phyloP scores from a whole-genome alignment of 169 alveolate species.

The Plasmodium adleri region DNA sequence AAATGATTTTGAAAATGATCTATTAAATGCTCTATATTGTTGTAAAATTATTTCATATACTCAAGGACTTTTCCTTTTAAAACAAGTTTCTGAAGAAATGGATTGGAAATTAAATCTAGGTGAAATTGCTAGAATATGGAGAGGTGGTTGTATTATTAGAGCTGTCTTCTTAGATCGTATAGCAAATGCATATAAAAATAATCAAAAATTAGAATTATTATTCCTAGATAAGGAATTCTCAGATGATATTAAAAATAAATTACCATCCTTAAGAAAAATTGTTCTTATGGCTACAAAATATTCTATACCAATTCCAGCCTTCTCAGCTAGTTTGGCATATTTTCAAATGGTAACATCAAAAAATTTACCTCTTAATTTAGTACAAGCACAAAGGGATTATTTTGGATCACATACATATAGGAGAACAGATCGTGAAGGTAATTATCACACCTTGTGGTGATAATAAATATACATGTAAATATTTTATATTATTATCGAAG shows the following conservation, averaged over 20 bases:
- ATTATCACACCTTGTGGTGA: slow-evolving; percentile 82
- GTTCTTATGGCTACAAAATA: slow-evolving; percentile 78
- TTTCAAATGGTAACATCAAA: slow-evolving; percentile 80
- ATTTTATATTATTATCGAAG: background rate
- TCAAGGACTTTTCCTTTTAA: slow-evolving; percentile 87
- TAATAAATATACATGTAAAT: background rate
- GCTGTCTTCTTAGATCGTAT: slow-evolving; percentile 83
- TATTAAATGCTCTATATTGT: slow-evolving; percentile 79
- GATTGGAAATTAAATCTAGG: slow-evolving; percentile 84
- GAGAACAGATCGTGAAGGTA: slow-evolving; percentile 83
- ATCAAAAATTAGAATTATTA: slow-evolving; percentile 59
- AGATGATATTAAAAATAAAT: slow-evolving; percentile 59
- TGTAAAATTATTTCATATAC: slow-evolving; percentile 86
- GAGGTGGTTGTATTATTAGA: slow-evolving; percentile 90
- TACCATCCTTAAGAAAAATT: slow-evolving; percentile 82
- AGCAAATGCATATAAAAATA: slow-evolving; percentile 75
- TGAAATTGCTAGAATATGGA: slow-evolving; percentile 87
- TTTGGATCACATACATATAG: slow-evolving; percentile 89
- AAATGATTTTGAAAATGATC: slow-evolving; percentile 71
- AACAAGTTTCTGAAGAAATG: slow-evolving; percentile 80
- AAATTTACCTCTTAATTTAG: slow-evolving; percentile 81
- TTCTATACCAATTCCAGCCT: slow-evolving; percentile 82
- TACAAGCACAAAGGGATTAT: slow-evolving; percentile 91
- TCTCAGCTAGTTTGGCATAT: slow-evolving; percentile 83
- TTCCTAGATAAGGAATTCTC: slow-evolving; percentile 72